Conservation (phyloP, 1,139 yeast genomes). For the Suhomyces terraborum region DNA sequence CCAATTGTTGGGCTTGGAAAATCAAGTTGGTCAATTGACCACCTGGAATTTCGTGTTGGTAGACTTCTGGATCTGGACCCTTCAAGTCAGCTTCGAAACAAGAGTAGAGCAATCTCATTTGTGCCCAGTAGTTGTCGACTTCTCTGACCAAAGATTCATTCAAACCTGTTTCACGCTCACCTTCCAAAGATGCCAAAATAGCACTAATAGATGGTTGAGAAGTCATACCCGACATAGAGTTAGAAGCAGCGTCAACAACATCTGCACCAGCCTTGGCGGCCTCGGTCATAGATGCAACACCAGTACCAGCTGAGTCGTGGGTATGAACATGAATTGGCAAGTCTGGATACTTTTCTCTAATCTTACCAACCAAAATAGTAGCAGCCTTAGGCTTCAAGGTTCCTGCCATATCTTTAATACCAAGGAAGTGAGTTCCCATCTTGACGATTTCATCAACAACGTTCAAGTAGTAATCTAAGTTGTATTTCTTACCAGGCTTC, state of each 20-base stretch:
- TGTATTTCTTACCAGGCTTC: conserved; percentile 91
- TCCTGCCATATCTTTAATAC: conserved; percentile 99
- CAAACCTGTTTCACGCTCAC: conserved; percentile 77
- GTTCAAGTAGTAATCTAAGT: conserved; percentile 81
- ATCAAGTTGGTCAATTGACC: conserved; percentile 96
- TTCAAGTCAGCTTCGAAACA: conserved; percentile 98
- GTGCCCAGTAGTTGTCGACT: conserved; percentile 95
- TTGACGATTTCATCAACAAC: conserved; percentile 82
- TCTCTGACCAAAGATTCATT: conserved; percentile 69
- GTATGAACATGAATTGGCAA: conserved; percentile 98
- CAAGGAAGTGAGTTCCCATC: conserved; percentile 96
- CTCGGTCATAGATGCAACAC: conserved; percentile 94
- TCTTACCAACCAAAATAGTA: conserved; percentile 68
- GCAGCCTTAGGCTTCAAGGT: conserved; percentile 97
- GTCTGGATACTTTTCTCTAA: conserved; percentile 86
- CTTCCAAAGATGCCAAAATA: conserved; percentile 86
- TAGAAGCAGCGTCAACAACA: conserved; percentile 95
- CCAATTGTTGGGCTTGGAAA: conserved; percentile 99
- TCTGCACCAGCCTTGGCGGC: conserved; percentile 97
- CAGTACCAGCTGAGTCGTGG: conserved; percentile 99
- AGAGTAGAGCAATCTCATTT: conserved; percentile 93
- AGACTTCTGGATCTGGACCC: conserved; percentile 99
- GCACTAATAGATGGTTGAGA: conserved; percentile 98
- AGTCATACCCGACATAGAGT: conserved; percentile 97
- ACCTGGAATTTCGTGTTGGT: conserved; percentile 98